Evolutionary conservation across 1,139 yeast species (phyloP), one percentile per base, ranked within the genome.

Genomic region (Yamadazyma oceani): DNA sequence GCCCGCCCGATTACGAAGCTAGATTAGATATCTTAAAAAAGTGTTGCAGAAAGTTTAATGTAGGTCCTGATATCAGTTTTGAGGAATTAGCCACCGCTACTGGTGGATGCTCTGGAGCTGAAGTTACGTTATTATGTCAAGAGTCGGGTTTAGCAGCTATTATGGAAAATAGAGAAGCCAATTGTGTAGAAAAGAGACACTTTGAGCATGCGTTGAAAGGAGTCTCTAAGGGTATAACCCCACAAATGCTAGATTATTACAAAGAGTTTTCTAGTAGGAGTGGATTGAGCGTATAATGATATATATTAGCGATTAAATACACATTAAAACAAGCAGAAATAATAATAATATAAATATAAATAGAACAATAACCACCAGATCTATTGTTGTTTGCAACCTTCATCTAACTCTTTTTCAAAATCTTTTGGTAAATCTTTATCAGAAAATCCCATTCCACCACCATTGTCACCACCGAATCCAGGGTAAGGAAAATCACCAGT

Each of bases 61-160:
- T 88, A 64, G 50, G 69, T 2, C 45, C 70, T 1, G 63, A 67
- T 3, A 68, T 60, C 2, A 71, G 67, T 27, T 75, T 76, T 2
- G 66, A 61, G 2, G 43, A 69, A 19, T 64, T 83, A n/a, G 64
- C 67, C 4, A 58, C 57, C n/a, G 64, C 86, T n/a, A 85, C 96
- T 0, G 92, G 85, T 0, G 97, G 97, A 0, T 89, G 95, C 53
- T 88, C 97, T 0, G 98, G 98, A 31, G 97, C 98, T 0, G 98
- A 92, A 58, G 89, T 92, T 24, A 95, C 90, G 0, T 73, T 89
- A 28, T 61, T 90, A 17, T 87, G 97, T 51, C 97, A 90, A 57
- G 97, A 92, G 58, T 96, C 97, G 0, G 98, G 98, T 2, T 66
- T 92, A 24, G 78, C 86, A 9, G 97, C 97, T 0, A 83, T 92